Percentiles rank a stretch among this genome's conserved stretches.
phyloP scores from a whole-genome alignment of 768 basidiomycete species.

The Dacryopinax primogenitus region DNA sequence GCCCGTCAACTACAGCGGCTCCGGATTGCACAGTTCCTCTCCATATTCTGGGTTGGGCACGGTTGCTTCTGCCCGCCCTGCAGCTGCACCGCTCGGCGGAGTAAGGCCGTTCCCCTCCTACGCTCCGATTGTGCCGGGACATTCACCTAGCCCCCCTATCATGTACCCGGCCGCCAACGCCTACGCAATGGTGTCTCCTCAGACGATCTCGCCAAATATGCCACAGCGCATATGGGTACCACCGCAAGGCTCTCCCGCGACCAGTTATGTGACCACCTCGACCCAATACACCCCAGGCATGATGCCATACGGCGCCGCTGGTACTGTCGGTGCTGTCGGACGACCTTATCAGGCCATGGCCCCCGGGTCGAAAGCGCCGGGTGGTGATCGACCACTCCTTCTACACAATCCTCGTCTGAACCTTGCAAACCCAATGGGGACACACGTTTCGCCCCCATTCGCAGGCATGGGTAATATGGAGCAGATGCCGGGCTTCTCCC shows the following conservation, averaged over 20 bases:
- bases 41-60: background rate
- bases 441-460: background rate
- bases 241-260: background rate
- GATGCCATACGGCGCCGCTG: background rate
- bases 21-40: background rate
- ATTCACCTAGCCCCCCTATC: slow-evolving; percentile 3
- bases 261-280: background rate
- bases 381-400: background rate
- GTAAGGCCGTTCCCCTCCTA: background rate
- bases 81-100: background rate
- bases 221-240: background rate
- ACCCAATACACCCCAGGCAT: background rate
- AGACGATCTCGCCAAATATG: slow-evolving; percentile 1
- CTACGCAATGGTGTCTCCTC: background rate
- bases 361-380: background rate
- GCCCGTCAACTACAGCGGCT: background rate
- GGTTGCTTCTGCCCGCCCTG: background rate
- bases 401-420: background rate
- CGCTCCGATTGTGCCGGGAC: background rate
- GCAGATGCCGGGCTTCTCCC: slow-evolving; percentile 7
- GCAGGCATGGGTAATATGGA: background rate
- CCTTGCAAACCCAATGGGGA: background rate
- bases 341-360: background rate
- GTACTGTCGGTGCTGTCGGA: background rate
- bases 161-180: background rate